Conservation (phyloP, 768 basidiomycete species). For the Boletus sp. region DNA sequence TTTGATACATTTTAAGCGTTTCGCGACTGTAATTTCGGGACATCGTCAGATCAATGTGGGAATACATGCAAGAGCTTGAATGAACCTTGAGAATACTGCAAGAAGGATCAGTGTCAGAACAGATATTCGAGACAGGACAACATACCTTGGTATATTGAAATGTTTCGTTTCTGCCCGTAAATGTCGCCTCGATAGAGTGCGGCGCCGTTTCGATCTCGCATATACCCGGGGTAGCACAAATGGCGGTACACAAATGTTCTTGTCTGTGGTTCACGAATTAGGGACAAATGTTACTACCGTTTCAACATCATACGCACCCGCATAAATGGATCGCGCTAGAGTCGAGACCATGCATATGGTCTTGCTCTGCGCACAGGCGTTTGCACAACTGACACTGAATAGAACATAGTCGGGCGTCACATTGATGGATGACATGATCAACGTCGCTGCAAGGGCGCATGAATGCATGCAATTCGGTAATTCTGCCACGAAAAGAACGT, state of each 20-base stretch:
- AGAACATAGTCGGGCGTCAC: constrained; percentile 53
- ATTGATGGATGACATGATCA: constrained; percentile 45
- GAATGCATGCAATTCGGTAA: not conserved
- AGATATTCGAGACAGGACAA: not conserved
- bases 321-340: constrained; percentile 47
- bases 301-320: constrained; percentile 37
- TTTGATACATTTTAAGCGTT: constrained; percentile 48
- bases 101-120: not conserved
- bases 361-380: constrained; percentile 43
- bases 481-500: not conserved
- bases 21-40: constrained; percentile 36
- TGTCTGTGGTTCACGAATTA: constrained; percentile 36
- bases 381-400: constrained; percentile 53
- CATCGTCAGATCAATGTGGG: not conserved
- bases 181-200: constrained; percentile 58
- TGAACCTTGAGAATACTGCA: constrained; percentile 53
- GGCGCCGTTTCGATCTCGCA: constrained; percentile 60
- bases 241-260: constrained; percentile 43
- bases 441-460: constrained; percentile 36
- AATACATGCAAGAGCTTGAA: not conserved
- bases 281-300: not conserved
- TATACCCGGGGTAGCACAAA: constrained; percentile 46
- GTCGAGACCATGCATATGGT: constrained; percentile 54
- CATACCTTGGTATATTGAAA: constrained; percentile 64
- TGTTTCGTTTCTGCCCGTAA: constrained; percentile 55